These are phyloP conservation scores for Solanum ossicruentum DNA, from an alignment of 257 asterid genomes.

Conservation along the genomic window DNA sequence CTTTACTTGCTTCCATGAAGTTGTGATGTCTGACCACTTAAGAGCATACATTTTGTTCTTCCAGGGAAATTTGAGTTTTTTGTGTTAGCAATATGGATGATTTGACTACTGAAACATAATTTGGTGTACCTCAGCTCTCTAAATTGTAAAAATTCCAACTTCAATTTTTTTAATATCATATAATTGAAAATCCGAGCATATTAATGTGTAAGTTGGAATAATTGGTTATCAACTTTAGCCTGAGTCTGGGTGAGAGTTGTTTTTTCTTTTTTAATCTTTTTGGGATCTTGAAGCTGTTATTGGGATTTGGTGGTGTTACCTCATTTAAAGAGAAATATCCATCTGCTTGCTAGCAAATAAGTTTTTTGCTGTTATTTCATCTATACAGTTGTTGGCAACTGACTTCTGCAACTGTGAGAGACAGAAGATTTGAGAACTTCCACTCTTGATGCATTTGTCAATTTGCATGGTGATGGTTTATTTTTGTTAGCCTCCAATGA, in stretches of 20 bases:
- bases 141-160: background rate
- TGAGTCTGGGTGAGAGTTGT: background rate
- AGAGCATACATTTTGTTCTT: background rate
- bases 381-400: background rate
- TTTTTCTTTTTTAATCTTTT: background rate
- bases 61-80: background rate
- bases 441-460: background rate
- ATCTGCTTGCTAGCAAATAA: background rate
- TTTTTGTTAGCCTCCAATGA: background rate
- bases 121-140: background rate
- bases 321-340: background rate
- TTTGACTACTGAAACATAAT: background rate
- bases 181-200: background rate
- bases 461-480: background rate
- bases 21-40: background rate
- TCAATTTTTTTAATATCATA: background rate
- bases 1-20: background rate
- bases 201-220: background rate
- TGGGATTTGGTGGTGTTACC: background rate
- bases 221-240: background rate
- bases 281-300: background rate
- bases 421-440: background rate
- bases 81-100: background rate
- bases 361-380: background rate
- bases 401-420: background rate